These are phyloP conservation scores for Mycena rosella DNA, from an alignment of 768 basidiomycete species.

Conservation along the genomic window DNA sequence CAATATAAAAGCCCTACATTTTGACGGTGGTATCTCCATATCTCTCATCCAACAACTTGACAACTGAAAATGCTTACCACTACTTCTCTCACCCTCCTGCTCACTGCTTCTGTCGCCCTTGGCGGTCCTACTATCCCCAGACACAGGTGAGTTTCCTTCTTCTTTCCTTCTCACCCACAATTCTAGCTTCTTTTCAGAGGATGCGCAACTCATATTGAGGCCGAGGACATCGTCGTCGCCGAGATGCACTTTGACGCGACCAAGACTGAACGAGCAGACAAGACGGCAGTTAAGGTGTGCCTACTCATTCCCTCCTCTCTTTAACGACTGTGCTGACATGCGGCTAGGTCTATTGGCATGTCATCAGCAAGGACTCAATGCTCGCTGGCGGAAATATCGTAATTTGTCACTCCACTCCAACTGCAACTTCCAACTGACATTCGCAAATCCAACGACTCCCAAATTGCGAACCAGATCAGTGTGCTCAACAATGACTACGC, in stretches of 20 bases:
- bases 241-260: background rate
- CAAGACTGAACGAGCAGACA: background rate
- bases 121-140: too few species aligned
- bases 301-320: background rate
- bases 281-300: background rate
- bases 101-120: too few species aligned
- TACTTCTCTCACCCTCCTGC: too few species aligned
- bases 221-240: background rate
- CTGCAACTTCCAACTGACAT: constrained; percentile 40
- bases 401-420: constrained; percentile 24
- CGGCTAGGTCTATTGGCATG: constrained; percentile 54
- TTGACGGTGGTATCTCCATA: too few species aligned
- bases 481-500: constrained; percentile 48
- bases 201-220: background rate
- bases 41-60: too few species aligned
- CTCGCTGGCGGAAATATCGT: constrained; percentile 59
- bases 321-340: background rate
- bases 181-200: background rate
- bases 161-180: too few species aligned
- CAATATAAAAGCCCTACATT: too few species aligned
- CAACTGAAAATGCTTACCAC: too few species aligned
- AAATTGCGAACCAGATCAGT: too few species aligned
- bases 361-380: constrained; percentile 48
- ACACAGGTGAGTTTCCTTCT: too few species aligned
- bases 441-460: too few species aligned